These are phyloP conservation scores for Tricholomella constricta DNA, from an alignment of 768 basidiomycete species.

Conservation along the genomic window DNA sequence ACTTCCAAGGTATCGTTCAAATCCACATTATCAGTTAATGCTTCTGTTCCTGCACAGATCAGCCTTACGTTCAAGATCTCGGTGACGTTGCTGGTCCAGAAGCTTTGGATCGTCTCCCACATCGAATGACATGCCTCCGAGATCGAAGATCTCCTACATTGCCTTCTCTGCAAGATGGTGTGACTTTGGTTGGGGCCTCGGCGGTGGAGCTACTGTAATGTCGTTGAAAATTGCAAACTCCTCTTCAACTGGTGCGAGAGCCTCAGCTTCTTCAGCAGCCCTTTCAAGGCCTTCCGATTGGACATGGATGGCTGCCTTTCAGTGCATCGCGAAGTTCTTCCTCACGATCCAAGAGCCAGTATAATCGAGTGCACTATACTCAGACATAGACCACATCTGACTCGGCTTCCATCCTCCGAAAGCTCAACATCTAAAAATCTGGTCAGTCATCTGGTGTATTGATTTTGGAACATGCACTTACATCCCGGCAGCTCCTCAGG, in stretches of 20 bases:
- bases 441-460: too few species aligned
- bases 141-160: conserved; percentile 6
- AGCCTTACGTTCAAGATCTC: conserved; percentile 6
- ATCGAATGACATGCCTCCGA: background rate
- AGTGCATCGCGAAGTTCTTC: background rate
- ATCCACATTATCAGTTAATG: conserved; percentile 4
- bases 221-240: conserved; percentile 1
- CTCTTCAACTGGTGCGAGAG: background rate
- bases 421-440: conserved; percentile 1
- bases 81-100: background rate
- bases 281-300: background rate
- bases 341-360: conserved; percentile 3
- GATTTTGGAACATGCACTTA: too few species aligned
- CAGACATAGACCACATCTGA: conserved; percentile 4
- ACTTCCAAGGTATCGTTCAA: conserved; percentile 10
- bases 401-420: conserved; percentile 1
- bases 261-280: background rate
- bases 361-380: background rate
- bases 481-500: background rate
- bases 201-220: background rate
- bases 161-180: background rate
- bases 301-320: background rate
- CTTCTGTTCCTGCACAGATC: conserved; percentile 12
- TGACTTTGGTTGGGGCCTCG: background rate
- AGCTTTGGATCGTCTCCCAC: conserved; percentile 3